Evolutionary conservation across 176 grass and related monocot genomes (phyloP).

Genomic region (Oryza longistaminata): DNA sequence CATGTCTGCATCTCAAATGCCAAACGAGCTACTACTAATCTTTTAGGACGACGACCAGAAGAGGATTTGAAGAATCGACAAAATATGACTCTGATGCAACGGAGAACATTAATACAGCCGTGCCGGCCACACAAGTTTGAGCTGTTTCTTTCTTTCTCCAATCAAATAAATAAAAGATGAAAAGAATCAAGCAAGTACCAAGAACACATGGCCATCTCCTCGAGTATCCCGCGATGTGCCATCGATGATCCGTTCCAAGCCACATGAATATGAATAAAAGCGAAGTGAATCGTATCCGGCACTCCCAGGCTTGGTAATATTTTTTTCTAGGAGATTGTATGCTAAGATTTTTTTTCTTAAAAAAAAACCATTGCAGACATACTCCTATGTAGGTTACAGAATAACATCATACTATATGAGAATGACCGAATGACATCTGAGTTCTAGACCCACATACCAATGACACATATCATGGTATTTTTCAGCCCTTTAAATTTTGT

Average conservation of each 20-base stretch:
- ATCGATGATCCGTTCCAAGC: not conserved
- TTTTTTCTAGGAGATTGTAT: too few species aligned
- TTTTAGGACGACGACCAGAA: not conserved
- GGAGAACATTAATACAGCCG: not conserved
- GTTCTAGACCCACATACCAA: too few species aligned
- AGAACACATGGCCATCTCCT: conserved; percentile 18
- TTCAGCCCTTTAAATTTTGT: too few species aligned
- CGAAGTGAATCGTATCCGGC: not conserved
- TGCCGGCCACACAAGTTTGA: not conserved
- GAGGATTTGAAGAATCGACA: not conserved
- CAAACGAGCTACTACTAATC: not conserved
- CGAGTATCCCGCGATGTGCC: not conserved
- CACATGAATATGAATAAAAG: not conserved
- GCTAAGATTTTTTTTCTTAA: too few species aligned
- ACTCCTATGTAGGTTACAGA: too few species aligned
- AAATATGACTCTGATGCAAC: not conserved
- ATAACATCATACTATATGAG: too few species aligned
- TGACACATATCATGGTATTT: too few species aligned
- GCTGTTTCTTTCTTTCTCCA: not conserved
- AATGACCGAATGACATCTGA: too few species aligned
- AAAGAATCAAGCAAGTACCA: not conserved
- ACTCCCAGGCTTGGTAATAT: too few species aligned
- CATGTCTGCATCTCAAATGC: not conserved
- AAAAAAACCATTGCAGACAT: too few species aligned
- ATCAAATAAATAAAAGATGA: not conserved